phyloP scores from a whole-genome alignment of 2,329 filamentous ascomycete species.

The Fusarium fujikuroi region DNA sequence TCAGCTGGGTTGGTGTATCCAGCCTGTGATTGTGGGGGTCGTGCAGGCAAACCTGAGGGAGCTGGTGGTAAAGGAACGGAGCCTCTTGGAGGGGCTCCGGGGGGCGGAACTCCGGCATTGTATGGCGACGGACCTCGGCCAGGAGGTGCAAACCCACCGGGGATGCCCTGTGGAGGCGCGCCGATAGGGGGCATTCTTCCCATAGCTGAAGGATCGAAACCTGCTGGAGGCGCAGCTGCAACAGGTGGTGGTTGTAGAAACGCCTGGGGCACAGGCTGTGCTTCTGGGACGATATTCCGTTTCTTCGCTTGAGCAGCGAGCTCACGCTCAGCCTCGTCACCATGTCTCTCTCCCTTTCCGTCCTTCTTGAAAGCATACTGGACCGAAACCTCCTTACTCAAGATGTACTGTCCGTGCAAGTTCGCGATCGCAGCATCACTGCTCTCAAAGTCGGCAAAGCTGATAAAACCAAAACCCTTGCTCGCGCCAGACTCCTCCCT shows the following conservation, averaged over 20 bases:
- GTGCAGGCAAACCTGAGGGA: constrained; percentile 61
- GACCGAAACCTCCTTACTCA: constrained; percentile 95
- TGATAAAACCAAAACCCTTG: constrained; percentile 97
- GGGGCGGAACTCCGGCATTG: constrained; percentile 42
- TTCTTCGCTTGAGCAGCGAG: constrained; percentile 93
- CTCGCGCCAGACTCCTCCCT: constrained; percentile 88
- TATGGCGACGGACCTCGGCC: constrained; percentile 51
- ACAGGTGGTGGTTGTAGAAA: constrained; percentile 62
- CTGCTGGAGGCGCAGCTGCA: constrained; percentile 43
- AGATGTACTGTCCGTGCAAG: constrained; percentile 95
- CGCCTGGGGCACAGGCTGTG: constrained; percentile 78
- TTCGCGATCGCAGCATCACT: constrained; percentile 91
- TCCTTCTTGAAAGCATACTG: constrained; percentile 99
- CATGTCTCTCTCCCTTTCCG: constrained; percentile 94
- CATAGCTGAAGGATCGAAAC: constrained; percentile 52
- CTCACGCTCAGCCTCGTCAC: constrained; percentile 91
- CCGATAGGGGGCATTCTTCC: constrained; percentile 45
- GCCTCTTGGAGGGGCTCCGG: constrained; percentile 45
- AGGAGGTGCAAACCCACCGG: constrained; percentile 53
- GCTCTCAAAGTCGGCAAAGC: constrained; percentile 91
- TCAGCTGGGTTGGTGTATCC: constrained; percentile 60
- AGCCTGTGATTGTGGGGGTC: constrained; percentile 59
- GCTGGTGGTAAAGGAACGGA: constrained; percentile 58
- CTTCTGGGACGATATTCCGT: constrained; percentile 88
- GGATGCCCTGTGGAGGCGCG: constrained; percentile 50